Percentiles rank a stretch among this genome's conserved stretches.
Conservation (phyloP, 768 basidiomycete species). For the Kwoniella shandongensis region DNA sequence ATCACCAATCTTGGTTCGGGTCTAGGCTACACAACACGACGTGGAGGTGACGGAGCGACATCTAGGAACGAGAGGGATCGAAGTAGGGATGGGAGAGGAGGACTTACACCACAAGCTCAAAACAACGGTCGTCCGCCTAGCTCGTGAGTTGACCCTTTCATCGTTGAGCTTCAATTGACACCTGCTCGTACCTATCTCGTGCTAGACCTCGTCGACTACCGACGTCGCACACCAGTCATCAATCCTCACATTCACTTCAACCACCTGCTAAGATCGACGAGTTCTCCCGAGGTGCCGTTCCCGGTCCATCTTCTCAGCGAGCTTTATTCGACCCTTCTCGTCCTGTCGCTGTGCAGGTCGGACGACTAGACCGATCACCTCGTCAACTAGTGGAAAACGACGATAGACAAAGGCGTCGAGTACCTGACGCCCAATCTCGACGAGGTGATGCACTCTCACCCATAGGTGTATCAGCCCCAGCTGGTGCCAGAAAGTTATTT, state of each 20-base stretch:
- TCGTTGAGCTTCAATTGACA: too few relatives aligned
- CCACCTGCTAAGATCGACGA: slow-evolving; percentile 17
- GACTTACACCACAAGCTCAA: too few relatives aligned
- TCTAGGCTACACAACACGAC: not conserved
- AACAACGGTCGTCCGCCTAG: not conserved
- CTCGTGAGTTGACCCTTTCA: not conserved
- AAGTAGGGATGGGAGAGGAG: too few relatives aligned
- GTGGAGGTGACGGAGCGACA: too few relatives aligned
- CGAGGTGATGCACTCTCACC: slow-evolving; percentile 5
- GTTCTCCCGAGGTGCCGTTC: slow-evolving; percentile 12
- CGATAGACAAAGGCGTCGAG: slow-evolving; percentile 10
- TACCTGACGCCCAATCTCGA: not conserved
- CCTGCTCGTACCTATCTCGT: too few relatives aligned
- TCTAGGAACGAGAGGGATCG: too few relatives aligned
- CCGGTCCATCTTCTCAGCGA: slow-evolving; percentile 31
- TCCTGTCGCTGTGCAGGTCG: slow-evolving; percentile 1
- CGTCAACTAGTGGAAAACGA: slow-evolving; percentile 1
- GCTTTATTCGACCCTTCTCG: slow-evolving; percentile 63
- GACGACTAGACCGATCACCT: slow-evolving; percentile 8
- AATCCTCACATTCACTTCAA: slow-evolving; percentile 7
- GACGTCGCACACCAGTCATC: not conserved
- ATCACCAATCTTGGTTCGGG: not conserved
- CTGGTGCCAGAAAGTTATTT: slow-evolving; percentile 43
- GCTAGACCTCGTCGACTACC: not conserved
- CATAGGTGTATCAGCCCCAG: not conserved